Percentiles rank a stretch among this genome's conserved stretches.
Conservation (phyloP, 305 asterid genomes). For the Striga hermonthica region DNA sequence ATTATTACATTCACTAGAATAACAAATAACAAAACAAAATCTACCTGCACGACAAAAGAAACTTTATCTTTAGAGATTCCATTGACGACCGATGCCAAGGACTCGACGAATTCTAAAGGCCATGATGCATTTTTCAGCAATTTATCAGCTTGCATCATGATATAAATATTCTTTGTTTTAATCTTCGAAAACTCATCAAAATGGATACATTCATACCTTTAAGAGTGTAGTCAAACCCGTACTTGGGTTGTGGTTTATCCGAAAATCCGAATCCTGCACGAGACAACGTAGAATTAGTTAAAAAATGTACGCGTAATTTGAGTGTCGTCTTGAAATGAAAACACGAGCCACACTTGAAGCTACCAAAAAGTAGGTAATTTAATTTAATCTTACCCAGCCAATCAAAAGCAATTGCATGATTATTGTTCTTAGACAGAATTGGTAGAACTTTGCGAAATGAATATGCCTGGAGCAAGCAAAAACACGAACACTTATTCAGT, state of each 20-base stretch:
- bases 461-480: conserved; percentile 60
- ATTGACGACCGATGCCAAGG: conserved; percentile 62
- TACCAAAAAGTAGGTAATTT: background rate
- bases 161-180: background rate
- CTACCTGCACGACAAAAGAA: conserved; percentile 87
- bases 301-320: background rate
- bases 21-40: conserved; percentile 6
- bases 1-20: conserved; percentile 10
- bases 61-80: conserved; percentile 55
- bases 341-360: background rate
- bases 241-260: conserved; percentile 90
- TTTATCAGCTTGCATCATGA: background rate
- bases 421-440: conserved; percentile 59
- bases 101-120: conserved; percentile 66
- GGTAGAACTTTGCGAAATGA: conserved; percentile 90
- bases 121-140: background rate
- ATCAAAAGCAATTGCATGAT: conserved; percentile 78
- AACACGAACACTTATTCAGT: conserved; percentile 19
- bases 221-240: conserved; percentile 87
- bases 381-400: conserved; percentile 66
- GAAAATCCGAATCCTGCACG: conserved; percentile 93
- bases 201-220: conserved; percentile 44
- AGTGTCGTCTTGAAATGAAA: too few relatives aligned
- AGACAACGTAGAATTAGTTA: conserved; percentile 20
- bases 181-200: conserved; percentile 10